Evolutionary conservation across 805 yeast species (phyloP), one percentile per base, ranked within the genome.

Genomic region (Isabelozyma pseudorhagii): DNA sequence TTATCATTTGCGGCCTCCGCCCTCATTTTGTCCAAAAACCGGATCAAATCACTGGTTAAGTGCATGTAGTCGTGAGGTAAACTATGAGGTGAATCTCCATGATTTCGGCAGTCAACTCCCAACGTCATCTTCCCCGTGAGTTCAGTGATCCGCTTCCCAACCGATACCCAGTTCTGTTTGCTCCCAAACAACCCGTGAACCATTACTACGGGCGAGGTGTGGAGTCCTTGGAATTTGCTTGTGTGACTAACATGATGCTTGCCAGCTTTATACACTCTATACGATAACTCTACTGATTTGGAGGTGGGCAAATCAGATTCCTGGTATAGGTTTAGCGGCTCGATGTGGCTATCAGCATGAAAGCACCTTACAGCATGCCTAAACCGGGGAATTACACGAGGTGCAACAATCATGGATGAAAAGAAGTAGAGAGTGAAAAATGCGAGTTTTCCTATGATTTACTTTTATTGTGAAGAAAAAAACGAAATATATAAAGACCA

Each of bases 131-230:
- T 57, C 11, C 64, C 54, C 1, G 77, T 59, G 3, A 45, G 46
- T 14, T 60, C 50, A 3, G 75, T 59, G 21, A 80, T 54, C 9
- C 54, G 55, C 44, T 70, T 64, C 8, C 74, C 78, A 2, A 75
- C 63, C 5, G 70, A 58, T 34, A 68, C 64, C 58, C 72, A 82
- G 57, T 74, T 75, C 46, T 67, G 69, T 39, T 67, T 68, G 5
- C 78, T 72, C 0, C 85, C 87, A 47, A 82, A 72, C 27, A 81
- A 68, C 1, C 87, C 87, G 58, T 82, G 87, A 11, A 82, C 55
- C 57, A 81, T 59, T 8, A 82, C 53, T 1, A 76, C 61, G 1
- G 82, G 79, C 1, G 67, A 50, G 46, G 21, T n/a, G 3, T 41
- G 17, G 44, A 13, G 15, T 10, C 40, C 40, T 15, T 38, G 15